Conservation (phyloP, 1,284 basidiomycete genomes). For the Sphagnurus paluster region DNA sequence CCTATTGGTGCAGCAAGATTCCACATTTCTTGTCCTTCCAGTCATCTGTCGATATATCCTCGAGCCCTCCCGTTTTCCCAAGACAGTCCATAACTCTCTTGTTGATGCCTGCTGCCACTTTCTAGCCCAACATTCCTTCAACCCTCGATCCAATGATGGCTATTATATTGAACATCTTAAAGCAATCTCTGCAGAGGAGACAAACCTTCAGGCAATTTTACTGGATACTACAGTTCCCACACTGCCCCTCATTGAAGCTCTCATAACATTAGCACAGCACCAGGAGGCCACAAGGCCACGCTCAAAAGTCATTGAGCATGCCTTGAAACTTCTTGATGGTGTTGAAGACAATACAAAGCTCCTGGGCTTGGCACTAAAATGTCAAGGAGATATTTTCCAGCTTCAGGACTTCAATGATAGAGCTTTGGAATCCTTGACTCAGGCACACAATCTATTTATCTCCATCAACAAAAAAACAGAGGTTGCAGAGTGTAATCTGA, state of each 20-base stretch:
- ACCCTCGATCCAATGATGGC: background rate
- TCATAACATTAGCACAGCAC: background rate
- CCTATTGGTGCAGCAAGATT: constrained; percentile 1
- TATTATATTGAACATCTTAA: background rate
- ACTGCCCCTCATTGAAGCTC: background rate
- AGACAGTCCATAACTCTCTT: background rate
- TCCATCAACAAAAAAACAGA: background rate
- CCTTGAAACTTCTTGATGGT: background rate
- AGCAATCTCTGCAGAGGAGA: constrained; percentile 3
- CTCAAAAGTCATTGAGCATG: constrained; percentile 1
- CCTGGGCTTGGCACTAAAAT: background rate
- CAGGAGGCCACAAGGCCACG: constrained; percentile 2
- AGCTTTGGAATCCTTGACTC: background rate
- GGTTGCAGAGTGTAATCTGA: background rate
- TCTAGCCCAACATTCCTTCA: background rate
- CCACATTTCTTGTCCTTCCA: constrained; percentile 7
- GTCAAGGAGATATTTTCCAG: background rate
- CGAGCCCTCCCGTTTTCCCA: constrained; percentile 4
- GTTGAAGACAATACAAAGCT: background rate
- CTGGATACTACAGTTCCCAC: background rate
- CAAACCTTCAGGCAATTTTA: constrained; percentile 8
- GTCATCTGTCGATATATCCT: constrained; percentile 10
- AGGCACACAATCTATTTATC: background rate
- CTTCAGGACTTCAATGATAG: background rate
- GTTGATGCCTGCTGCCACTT: background rate